Base-by-base conservation (phyloP, 164 flowering plant genomes). In the Akebia trifoliata region DNA sequence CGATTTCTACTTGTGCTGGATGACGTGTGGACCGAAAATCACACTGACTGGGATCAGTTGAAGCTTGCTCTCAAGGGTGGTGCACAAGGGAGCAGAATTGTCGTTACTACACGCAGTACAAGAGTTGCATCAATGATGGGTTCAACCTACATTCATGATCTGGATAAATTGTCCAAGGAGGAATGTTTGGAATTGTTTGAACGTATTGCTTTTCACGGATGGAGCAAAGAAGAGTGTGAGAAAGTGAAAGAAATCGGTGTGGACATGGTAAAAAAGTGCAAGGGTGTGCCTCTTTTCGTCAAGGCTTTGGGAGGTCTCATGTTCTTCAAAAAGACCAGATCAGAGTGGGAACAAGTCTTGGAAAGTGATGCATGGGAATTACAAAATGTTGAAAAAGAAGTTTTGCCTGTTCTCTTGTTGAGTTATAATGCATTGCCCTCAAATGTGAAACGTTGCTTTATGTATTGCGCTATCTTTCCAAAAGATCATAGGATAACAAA, bases 381-480 rank as follows among this genome's bases (percentile, higher is more conserved):
- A 37, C 24, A 43, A 12, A 53, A 35, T 15, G 35, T 12, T 2
- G 18, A 26, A 7, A 22, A 55, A 8, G 22, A 26, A 15, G 21
- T 55, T 4, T 50, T 55, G 20, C 60, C 60, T 1, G 56, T 32
- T 32, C 50, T 66, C 25, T n/a, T 22, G 26, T 6, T 55, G 6
- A 54, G 70, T 8, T 54, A 66, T 39, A 25, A 60, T 22, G 30
- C 48, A 25, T 40, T 66, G 32, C 65, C 64, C 2, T 32, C 51
- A 39, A 32, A 21, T 39, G 8, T 60, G n/a, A 66, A 60, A 20
- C 54, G 11, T n/a, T 66, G 70, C 25, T 59, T 65, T 59, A 39
- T 54, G 9, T 65, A 53, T 37, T 58, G 69, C 30, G 53, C 59
- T 10, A 29, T 60, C n/a, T 66, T 66, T 34, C 57, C 65, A 0